Conservation (phyloP, 2,329 filamentous ascomycete genomes). For the Epichloe sibirici region DNA sequence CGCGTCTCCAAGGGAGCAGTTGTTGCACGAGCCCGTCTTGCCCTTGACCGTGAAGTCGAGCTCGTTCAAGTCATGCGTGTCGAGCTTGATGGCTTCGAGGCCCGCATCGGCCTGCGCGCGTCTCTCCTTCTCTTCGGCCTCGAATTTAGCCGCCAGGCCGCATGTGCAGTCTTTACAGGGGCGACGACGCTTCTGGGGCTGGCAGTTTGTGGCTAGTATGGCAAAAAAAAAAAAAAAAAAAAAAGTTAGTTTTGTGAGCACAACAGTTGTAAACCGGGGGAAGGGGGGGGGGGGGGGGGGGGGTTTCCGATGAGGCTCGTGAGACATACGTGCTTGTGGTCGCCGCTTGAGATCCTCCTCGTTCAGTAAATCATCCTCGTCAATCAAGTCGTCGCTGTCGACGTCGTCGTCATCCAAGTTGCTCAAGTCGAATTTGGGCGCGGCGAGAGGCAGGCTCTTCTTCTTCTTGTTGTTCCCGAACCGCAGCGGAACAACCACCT, state of each 20-base stretch:
- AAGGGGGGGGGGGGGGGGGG: neutral
- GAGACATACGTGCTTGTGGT: conserved; percentile 64
- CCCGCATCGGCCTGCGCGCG: conserved; percentile 53
- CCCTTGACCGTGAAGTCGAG: conserved; percentile 97
- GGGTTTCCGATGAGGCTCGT: conserved; percentile 7
- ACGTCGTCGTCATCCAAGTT: conserved; percentile 47
- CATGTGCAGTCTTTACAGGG: conserved; percentile 98
- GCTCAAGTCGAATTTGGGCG: conserved; percentile 42
- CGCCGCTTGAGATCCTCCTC: conserved; percentile 73
- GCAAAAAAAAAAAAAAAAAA: neutral
- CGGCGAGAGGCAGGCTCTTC: conserved; percentile 17
- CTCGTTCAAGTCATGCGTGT: conserved; percentile 65
- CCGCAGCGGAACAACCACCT: conserved; percentile 43
- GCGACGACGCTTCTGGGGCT: conserved; percentile 79
- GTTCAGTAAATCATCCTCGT: conserved; percentile 77
- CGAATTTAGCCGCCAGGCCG: conserved; percentile 73
- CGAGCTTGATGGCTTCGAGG: conserved; percentile 60
- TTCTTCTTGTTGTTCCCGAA: conserved; percentile 19
- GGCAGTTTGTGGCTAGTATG: conserved; percentile 62
- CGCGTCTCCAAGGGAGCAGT: conserved; percentile 86
- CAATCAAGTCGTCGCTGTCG: conserved; percentile 62
- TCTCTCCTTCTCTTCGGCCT: conserved; percentile 69
- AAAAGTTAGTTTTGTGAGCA: neutral
- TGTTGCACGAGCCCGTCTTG: conserved; percentile 89
- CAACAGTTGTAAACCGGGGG: neutral